Conservation (phyloP, 1,284 basidiomycete genomes). For the Ganoderma lingzhi region DNA sequence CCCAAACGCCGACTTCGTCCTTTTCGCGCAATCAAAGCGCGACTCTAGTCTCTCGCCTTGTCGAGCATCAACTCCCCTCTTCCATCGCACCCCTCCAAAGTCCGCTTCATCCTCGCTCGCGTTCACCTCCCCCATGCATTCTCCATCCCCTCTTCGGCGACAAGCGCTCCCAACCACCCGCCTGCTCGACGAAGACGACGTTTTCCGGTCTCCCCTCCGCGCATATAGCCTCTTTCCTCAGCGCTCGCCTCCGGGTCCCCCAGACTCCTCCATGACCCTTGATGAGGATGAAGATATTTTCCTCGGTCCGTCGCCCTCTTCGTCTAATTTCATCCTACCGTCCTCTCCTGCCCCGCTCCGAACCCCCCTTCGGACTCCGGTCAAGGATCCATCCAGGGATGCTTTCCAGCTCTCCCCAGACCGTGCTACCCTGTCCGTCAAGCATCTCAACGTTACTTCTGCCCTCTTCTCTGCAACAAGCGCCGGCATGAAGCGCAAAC, state of each 20-base stretch:
- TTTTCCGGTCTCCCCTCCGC: conserved; percentile 63
- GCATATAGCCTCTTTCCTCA: conserved; percentile 51
- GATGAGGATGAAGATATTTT: conserved; percentile 65
- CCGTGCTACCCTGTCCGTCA: conserved; percentile 41
- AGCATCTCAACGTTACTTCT: conserved; percentile 41
- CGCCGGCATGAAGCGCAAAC: conserved; percentile 71
- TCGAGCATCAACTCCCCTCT: conserved; percentile 47
- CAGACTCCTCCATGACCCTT: conserved; percentile 31
- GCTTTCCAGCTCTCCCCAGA: conserved; percentile 36
- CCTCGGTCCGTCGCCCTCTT: conserved; percentile 52
- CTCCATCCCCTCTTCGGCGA: conserved; percentile 65
- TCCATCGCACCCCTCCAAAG: conserved; percentile 48
- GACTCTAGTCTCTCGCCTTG: conserved; percentile 54
- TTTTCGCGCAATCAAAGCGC: conserved; percentile 47
- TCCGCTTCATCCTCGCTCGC: conserved; percentile 39
- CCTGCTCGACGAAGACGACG: conserved; percentile 52
- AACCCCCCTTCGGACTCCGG: conserved; percentile 58
- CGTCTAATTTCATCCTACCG: conserved; percentile 48
- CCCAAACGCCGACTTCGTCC: conserved; percentile 46
- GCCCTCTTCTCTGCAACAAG: conserved; percentile 26
- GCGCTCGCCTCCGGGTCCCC: conserved; percentile 41
- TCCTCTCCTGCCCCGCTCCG: conserved; percentile 45
- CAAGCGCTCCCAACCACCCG: conserved; percentile 40
- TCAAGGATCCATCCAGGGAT: conserved; percentile 53
- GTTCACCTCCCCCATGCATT: conserved; percentile 64